Conservation (phyloP, 1,284 basidiomycete genomes). For the Cystobasidium slooffiae region DNA sequence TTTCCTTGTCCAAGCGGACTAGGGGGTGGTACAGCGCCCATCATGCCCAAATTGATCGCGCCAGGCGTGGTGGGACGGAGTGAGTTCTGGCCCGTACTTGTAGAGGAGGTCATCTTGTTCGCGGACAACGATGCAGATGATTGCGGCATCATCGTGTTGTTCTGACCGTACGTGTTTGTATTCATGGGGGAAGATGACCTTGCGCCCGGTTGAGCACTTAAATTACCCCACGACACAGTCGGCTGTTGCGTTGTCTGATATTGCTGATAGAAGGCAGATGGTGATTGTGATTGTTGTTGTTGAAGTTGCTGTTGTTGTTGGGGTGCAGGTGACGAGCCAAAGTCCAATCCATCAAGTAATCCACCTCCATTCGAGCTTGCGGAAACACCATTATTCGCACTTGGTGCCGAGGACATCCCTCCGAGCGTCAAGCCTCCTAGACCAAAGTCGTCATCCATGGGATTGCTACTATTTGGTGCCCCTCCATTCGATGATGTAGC, state of each 20-base stretch:
- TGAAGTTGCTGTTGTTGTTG: constrained; percentile 4
- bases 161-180: background rate
- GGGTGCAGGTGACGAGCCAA: constrained; percentile 10
- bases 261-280: constrained; percentile 36
- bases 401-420: background rate
- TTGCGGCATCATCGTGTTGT: background rate
- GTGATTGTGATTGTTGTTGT: too few relatives aligned
- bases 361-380: constrained; percentile 9
- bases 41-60: constrained; percentile 44
- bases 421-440: constrained; percentile 48
- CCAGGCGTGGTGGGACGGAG: constrained; percentile 30
- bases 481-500: constrained; percentile 14
- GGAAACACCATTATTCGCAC: background rate
- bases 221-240: constrained; percentile 36
- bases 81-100: constrained; percentile 6
- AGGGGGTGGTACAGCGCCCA: constrained; percentile 24
- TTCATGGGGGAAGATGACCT: constrained; percentile 6
- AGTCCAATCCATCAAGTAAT: constrained; percentile 36
- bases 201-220: constrained; percentile 10
- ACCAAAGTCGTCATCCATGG: constrained; percentile 52
- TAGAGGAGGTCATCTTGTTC: background rate
- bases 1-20: constrained; percentile 13
- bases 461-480: constrained; percentile 32
- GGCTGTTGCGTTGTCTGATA: constrained; percentile 37
- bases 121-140: constrained; percentile 4